phyloP scores from a whole-genome alignment of 2,329 filamentous ascomycete species.

The Ophiobolus disseminans region DNA sequence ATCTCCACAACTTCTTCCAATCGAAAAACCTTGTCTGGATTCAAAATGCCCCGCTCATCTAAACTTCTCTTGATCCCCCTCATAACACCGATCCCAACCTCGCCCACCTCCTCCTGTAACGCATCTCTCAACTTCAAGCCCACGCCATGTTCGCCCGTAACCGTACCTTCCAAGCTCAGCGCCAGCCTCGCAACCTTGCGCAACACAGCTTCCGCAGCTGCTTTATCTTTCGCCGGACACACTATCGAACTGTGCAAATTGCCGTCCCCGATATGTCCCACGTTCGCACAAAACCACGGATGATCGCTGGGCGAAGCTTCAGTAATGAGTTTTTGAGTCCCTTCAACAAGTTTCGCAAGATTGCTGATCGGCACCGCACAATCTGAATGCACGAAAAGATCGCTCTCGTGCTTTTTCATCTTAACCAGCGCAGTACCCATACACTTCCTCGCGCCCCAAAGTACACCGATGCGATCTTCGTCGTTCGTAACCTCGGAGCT shows the following conservation, averaged over 20 bases:
- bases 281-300: slow-evolving; percentile 55
- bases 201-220: slow-evolving; percentile 35
- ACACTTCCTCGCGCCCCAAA: slow-evolving; percentile 78
- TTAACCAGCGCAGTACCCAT: slow-evolving; percentile 74
- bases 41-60: slow-evolving; percentile 72
- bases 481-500: slow-evolving; percentile 70
- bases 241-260: slow-evolving; percentile 48
- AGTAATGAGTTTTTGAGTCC: slow-evolving; percentile 71
- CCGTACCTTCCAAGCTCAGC: slow-evolving; percentile 81
- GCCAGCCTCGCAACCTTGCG: slow-evolving; percentile 76
- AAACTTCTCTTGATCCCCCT: slow-evolving; percentile 80
- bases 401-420: slow-evolving; percentile 63
- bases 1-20: slow-evolving; percentile 45
- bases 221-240: slow-evolving; percentile 32
- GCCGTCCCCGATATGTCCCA: slow-evolving; percentile 76
- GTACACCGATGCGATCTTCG: slow-evolving; percentile 65
- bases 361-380: slow-evolving; percentile 77
- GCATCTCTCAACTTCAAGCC: slow-evolving; percentile 84
- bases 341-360: slow-evolving; percentile 74
- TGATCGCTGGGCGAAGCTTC: slow-evolving; percentile 20
- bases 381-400: slow-evolving; percentile 76
- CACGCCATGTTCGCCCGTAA: slow-evolving; percentile 84
- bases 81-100: slow-evolving; percentile 77
- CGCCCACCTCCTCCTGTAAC: slow-evolving; percentile 76
- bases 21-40: slow-evolving; percentile 68